Percentiles rank a stretch among this genome's conserved stretches.
phyloP scores from a whole-genome alignment of 2,329 filamentous ascomycete genomes.

The Grosmannia huntii region DNA sequence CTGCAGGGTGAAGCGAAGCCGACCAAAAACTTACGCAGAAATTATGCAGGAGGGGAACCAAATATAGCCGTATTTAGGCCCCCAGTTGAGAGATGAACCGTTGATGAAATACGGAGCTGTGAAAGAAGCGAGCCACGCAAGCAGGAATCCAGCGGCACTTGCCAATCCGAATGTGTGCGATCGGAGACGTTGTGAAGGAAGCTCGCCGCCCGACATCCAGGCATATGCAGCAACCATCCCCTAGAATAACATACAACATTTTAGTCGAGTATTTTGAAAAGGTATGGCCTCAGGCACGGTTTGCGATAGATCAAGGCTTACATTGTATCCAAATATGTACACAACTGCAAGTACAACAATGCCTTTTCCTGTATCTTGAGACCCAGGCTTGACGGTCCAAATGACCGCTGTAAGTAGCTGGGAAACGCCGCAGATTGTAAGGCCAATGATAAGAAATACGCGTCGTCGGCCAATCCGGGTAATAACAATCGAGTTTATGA shows the following conservation, averaged over 20 bases:
- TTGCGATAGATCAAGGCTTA: constrained; percentile 2
- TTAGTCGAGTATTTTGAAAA: not conserved
- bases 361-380: constrained; percentile 26
- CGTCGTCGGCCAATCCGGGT: constrained; percentile 39
- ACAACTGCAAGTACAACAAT: constrained; percentile 40
- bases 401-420: constrained; percentile 41
- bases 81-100: constrained; percentile 38
- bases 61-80: constrained; percentile 44
- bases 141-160: constrained; percentile 38
- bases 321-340: constrained; percentile 42
- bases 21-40: constrained; percentile 15
- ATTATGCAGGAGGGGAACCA: constrained; percentile 29
- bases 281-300: not conserved
- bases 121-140: constrained; percentile 44
- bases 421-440: constrained; percentile 37
- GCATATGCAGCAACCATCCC: constrained; percentile 41
- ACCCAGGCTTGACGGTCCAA: constrained; percentile 31
- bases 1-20: not conserved
- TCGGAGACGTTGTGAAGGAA: constrained; percentile 42
- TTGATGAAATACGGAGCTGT: constrained; percentile 50
- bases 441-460: constrained; percentile 36
- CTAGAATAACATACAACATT: constrained; percentile 3
- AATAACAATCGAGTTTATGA: constrained; percentile 39
- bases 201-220: constrained; percentile 43
- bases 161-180: constrained; percentile 44